A percentile compares a stretch with the other conserved stretches of the same genome.
Conservation (phyloP, 2,329 filamentous ascomycete genomes). For the Arthrinium phaeospermum region DNA sequence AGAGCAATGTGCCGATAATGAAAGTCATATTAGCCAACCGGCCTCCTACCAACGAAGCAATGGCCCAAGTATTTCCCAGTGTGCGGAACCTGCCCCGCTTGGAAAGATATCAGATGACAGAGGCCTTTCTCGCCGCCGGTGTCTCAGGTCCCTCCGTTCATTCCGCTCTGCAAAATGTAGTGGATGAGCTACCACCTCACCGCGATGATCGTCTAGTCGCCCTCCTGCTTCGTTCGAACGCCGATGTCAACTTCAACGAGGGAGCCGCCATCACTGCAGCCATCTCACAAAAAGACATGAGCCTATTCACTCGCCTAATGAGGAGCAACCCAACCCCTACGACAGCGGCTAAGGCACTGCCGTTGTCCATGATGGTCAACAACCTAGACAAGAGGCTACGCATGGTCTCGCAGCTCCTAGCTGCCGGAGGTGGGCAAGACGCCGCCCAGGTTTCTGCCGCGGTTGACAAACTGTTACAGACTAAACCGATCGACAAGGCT, state of each 20-base stretch:
- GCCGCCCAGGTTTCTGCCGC: constrained; percentile 49
- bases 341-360: constrained; percentile 54
- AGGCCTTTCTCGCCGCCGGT: constrained; percentile 56
- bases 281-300: constrained; percentile 53
- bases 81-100: constrained; percentile 48
- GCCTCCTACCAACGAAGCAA: constrained; percentile 51
- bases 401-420: constrained; percentile 54
- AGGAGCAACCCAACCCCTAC: constrained; percentile 51
- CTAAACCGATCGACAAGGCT: constrained; percentile 55
- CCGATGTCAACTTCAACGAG: constrained; percentile 60
- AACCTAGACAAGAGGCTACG: constrained; percentile 50
- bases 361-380: constrained; percentile 51
- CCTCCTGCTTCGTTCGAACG: constrained; percentile 56
- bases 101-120: constrained; percentile 54
- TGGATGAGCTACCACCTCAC: constrained; percentile 52
- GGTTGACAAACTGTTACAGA: constrained; percentile 48
- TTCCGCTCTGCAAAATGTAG: constrained; percentile 56
- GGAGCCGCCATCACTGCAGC: constrained; percentile 55
- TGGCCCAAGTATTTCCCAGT: constrained; percentile 55
- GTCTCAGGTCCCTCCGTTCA: constrained; percentile 54
- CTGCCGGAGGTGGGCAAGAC: constrained; percentile 50
- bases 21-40: constrained; percentile 52
- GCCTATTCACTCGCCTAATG: constrained; percentile 52
- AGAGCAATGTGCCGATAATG: constrained; percentile 51
- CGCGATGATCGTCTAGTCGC: constrained; percentile 59